Percentiles rank a stretch among this genome's conserved stretches.
phyloP scores from a whole-genome alignment of 208 protist species.

The Angomonas ambiguus region DNA sequence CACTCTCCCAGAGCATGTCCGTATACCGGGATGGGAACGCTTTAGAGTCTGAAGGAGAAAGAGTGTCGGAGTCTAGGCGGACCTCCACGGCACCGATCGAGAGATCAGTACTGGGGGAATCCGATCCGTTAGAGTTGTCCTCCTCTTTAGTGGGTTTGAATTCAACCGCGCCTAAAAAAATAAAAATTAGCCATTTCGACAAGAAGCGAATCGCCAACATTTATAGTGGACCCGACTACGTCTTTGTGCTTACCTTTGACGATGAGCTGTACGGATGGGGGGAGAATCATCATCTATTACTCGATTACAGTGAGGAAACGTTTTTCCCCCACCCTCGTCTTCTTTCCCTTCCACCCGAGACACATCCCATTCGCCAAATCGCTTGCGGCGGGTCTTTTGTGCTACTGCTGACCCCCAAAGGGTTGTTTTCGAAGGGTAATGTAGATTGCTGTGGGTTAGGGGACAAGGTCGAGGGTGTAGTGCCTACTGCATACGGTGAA shows the following conservation, averaged over 20 bases:
- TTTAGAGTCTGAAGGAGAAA: conserved; percentile 18
- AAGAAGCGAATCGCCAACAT: conserved; percentile 25
- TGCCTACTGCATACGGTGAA: too few species aligned
- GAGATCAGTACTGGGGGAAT: too few species aligned
- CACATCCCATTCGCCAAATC: conserved; percentile 41
- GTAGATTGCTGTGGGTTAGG: conserved; percentile 49
- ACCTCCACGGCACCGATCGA: too few species aligned
- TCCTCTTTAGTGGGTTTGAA: too few species aligned
- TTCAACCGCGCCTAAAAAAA: too few species aligned
- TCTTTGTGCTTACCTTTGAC: conserved; percentile 36
- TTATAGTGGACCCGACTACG: conserved; percentile 56
- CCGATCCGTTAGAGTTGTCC: too few species aligned
- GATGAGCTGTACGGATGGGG: conserved; percentile 65
- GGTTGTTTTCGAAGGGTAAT: conserved; percentile 60
- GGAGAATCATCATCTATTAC: conserved; percentile 53
- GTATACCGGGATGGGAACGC: conserved; percentile 27
- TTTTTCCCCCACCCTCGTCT: not conserved
- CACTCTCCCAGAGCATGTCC: conserved; percentile 59
- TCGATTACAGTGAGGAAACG: conserved; percentile 10
- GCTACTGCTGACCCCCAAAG: conserved; percentile 45
- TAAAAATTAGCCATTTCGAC: conserved; percentile 27
- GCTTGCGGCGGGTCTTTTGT: conserved; percentile 74
- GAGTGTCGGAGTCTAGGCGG: conserved; percentile 16
- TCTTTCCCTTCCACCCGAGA: conserved; percentile 10
- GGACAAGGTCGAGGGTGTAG: too few species aligned